Evolutionary conservation across 164 flowering plant genomes (phyloP), one percentile per base, ranked within the genome.

Genomic region (Santalum album): DNA sequence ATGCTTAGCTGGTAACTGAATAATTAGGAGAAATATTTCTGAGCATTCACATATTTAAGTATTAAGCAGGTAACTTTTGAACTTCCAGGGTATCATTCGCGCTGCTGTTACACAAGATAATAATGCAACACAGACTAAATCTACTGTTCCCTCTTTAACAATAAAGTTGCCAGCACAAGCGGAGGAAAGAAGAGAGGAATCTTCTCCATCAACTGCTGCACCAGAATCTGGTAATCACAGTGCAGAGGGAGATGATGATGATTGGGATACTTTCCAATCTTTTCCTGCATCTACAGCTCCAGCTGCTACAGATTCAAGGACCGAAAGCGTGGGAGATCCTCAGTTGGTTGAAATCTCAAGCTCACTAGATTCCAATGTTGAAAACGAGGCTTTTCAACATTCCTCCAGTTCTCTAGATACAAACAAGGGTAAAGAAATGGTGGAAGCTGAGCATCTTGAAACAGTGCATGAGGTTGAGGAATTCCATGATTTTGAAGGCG

Each of bases 221-320:
- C 26, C 26, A 18, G 58, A 35, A 15, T 32, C 67, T 45, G 61
- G n/a, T n/a, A n/a, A n/a, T n/a, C n/a, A n/a, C n/a, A n/a, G n/a
- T 57, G 52, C 35, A 57, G 12, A 67, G 61, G 20, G 22, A 25
- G 75, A 69, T 10, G 79, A 90, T 1, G 97, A 90, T 69, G 98
- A 92, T 63, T 92, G 98, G 98, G 96, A 92, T 63, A 62, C 90
- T 40, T 92, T 92, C 65, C 98, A 92, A 71, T 92, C 98, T 54
- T 86, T 89, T 70, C 82, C 91, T 49, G 82, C 86, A n/a, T 64
- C 77, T 39, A 49, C 56, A 48, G 65, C 48, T 63, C 59, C 65
- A 42, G 49, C 65, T 60, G 66, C 53, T 43, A 22, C 68, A 29
- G 61, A 64, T 52, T 54, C 66, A 23, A 27, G 58, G 24, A 61